Percentiles rank a stretch among this genome's conserved stretches.
These are phyloP conservation scores for Sistotremastrum suecicum DNA, from an alignment of 768 basidiomycete genomes.

Conservation along the genomic window DNA sequence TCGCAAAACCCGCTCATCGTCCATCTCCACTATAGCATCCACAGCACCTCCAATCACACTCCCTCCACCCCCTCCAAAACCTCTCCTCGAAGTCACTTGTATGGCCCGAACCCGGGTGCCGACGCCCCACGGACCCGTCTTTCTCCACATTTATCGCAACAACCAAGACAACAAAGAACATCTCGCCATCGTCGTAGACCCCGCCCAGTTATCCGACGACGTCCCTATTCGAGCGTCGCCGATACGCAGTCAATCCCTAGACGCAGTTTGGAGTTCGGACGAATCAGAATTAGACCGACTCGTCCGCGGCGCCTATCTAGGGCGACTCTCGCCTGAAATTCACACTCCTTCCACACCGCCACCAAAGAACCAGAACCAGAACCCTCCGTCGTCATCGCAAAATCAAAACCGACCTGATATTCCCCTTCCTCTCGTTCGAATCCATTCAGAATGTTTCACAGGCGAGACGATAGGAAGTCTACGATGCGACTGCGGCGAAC, in stretches of 20 bases:
- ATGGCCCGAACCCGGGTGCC: constrained; percentile 97
- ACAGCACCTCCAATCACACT: constrained; percentile 11
- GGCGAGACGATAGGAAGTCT: constrained; percentile 96
- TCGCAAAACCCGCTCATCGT: constrained; percentile 26
- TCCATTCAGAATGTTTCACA: constrained; percentile 98
- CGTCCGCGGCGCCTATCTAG: constrained; percentile 85
- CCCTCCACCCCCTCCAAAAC: constrained; percentile 5
- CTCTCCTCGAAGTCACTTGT: constrained; percentile 59
- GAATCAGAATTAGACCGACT: constrained; percentile 94
- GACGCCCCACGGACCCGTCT: constrained; percentile 85
- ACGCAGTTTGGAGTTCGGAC: constrained; percentile 65
- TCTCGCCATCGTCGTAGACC: constrained; percentile 87
- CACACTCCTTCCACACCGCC: constrained; percentile 18
- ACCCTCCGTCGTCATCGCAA: constrained; percentile 16
- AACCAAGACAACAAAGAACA: constrained; percentile 89
- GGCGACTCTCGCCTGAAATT: constrained; percentile 51
- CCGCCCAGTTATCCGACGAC: constrained; percentile 60
- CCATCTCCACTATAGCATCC: constrained; percentile 17
- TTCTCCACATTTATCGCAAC: constrained; percentile 92
- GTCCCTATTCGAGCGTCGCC: constrained; percentile 25
- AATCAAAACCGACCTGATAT: not conserved
- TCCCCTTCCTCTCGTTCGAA: constrained; percentile 76
- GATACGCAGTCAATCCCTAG: constrained; percentile 72
- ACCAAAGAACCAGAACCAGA: not conserved
- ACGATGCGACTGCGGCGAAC: constrained; percentile 98